These are phyloP conservation scores for Chlamydomonas sphaeroides DNA, from an alignment of 139 green algal species.

Conservation along the genomic window DNA sequence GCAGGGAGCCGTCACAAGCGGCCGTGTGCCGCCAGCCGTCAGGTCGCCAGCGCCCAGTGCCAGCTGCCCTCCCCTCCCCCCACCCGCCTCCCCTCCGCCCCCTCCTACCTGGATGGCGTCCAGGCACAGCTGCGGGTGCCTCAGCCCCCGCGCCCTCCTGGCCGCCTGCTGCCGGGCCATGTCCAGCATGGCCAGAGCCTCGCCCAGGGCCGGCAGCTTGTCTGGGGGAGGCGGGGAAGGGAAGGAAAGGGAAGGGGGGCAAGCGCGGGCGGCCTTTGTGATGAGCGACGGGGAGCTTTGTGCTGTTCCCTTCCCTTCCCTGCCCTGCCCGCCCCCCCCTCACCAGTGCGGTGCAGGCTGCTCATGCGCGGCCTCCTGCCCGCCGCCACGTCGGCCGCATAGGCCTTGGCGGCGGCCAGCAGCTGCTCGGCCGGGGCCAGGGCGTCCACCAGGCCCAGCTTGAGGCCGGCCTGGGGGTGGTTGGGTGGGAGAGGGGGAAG, in stretches of 20 bases:
- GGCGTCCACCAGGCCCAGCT: constrained; percentile 94
- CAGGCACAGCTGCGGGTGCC: constrained; percentile 93
- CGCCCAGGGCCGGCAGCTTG: constrained; percentile 77
- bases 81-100: not conserved
- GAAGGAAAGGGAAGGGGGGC: not conserved
- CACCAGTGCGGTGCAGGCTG: constrained; percentile 61
- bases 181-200: constrained; percentile 85
- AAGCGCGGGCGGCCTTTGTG: not conserved
- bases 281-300: no score
- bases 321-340: not conserved
- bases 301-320: no score
- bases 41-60: no score
- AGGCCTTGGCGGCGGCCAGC: constrained; percentile 60
- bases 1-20: no score
- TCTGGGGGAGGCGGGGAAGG: constrained; percentile 53
- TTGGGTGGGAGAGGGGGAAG: not conserved
- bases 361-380: constrained; percentile 56
- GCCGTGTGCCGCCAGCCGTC: no score
- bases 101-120: constrained; percentile 68
- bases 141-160: constrained; percentile 75
- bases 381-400: constrained; percentile 89
- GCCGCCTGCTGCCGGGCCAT: constrained; percentile 76
- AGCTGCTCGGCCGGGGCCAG: constrained; percentile 67
- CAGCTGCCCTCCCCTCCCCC: not conserved
- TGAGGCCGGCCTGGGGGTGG: constrained; percentile 55